Evolutionary conservation across 768 basidiomycete genomes (phyloP).

Genomic region (Cystoderma amianthinum): DNA sequence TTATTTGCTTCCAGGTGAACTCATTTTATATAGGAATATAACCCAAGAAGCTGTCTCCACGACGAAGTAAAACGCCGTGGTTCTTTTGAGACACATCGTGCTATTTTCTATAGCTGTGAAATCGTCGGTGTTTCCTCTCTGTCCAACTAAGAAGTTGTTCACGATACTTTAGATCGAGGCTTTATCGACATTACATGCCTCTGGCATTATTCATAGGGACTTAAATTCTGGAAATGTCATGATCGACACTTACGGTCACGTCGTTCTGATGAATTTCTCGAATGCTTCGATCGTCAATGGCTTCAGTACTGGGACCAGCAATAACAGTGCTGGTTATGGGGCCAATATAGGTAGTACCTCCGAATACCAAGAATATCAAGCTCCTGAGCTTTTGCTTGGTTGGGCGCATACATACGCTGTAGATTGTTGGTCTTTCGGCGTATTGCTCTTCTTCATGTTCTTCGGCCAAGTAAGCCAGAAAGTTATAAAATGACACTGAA

Average conservation of each 20-base stretch:
- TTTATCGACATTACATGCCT: constrained; percentile 33
- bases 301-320: background rate
- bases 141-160: background rate
- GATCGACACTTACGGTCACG: constrained; percentile 37
- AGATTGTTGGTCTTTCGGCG: constrained; percentile 57
- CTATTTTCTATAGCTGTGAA: constrained; percentile 39
- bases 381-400: constrained; percentile 48
- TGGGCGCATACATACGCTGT: constrained; percentile 47
- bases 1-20: background rate
- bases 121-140: constrained; percentile 25
- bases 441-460: constrained; percentile 43
- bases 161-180: constrained; percentile 31
- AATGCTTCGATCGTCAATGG: constrained; percentile 19
- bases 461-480: constrained; percentile 31
- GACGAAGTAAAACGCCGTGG: constrained; percentile 24
- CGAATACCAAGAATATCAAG: constrained; percentile 23
- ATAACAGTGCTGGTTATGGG: constrained; percentile 4
- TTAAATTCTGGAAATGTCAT: constrained; percentile 37
- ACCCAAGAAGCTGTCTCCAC: constrained; percentile 20
- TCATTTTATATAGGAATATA: constrained; percentile 21
- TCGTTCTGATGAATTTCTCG: constrained; percentile 36
- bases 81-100: constrained; percentile 23
- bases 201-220: constrained; percentile 39
- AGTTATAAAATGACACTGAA: background rate
- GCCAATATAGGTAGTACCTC: constrained; percentile 1